These are phyloP conservation scores for Penicillium sp. DNA, from an alignment of 2,329 filamentous ascomycete species.

Conservation along the genomic window DNA sequence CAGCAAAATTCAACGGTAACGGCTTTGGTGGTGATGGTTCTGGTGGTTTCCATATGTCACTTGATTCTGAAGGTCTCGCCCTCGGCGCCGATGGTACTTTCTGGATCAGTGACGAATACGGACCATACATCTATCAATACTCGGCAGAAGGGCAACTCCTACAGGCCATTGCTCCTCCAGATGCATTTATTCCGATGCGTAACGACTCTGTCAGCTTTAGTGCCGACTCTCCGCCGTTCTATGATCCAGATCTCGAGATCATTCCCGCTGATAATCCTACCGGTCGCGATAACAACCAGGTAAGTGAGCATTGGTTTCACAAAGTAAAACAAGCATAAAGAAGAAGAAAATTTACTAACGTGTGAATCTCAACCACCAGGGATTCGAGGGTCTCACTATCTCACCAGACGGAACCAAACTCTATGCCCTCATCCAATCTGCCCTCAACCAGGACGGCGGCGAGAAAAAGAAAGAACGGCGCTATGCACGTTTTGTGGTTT, in stretches of 20 bases:
- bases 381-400: constrained; percentile 67
- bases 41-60: constrained; percentile 56
- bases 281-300: constrained; percentile 62
- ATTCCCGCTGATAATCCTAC: constrained; percentile 55
- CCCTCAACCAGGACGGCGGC: constrained; percentile 60
- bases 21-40: constrained; percentile 61
- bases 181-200: constrained; percentile 61
- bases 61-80: constrained; percentile 66
- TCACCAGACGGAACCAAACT: constrained; percentile 60
- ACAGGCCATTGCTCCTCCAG: constrained; percentile 60
- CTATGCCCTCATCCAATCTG: constrained; percentile 64
- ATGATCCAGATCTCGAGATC: constrained; percentile 48
- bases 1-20: constrained; percentile 61
- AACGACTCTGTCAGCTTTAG: constrained; percentile 61
- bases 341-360: background rate
- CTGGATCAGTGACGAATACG: constrained; percentile 69
- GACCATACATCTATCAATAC: constrained; percentile 68
- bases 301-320: background rate
- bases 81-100: constrained; percentile 59
- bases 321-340: no score
- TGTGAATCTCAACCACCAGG: constrained; percentile 44
- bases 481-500: constrained; percentile 61
- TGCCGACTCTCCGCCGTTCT: constrained; percentile 60
- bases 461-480: constrained; percentile 51
- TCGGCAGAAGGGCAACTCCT: constrained; percentile 55